Conservation (phyloP, 75 land plant species). For the Pinus albicaulis region DNA sequence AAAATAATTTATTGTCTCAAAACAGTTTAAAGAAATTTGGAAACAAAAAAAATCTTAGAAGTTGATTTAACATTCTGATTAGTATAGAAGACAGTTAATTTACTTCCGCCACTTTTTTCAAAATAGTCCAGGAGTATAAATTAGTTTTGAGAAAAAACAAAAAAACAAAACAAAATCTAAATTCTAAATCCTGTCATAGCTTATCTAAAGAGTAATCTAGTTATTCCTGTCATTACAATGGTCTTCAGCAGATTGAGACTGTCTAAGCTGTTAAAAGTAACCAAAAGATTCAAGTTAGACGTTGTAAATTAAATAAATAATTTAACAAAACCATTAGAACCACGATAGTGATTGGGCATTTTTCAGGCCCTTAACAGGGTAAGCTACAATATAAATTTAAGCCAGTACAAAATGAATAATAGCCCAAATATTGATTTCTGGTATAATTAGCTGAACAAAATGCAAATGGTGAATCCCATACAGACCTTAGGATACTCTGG, state of each 20-base stretch:
- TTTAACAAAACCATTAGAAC: not conserved
- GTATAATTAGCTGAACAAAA: not conserved
- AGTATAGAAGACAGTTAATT: not conserved
- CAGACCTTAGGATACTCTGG: constrained; percentile 77
- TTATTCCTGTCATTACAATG: not conserved
- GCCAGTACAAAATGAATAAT: not conserved
- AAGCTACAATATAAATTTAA: not conserved
- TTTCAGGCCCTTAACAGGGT: not conserved
- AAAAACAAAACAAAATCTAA: no score
- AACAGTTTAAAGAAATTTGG: not conserved
- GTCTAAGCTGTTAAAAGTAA: not conserved
- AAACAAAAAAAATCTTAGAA: not conserved
- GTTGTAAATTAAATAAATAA: not conserved
- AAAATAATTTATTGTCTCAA: not conserved
- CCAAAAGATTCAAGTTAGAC: not conserved
- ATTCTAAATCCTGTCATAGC: no score
- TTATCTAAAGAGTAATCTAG: not conserved
- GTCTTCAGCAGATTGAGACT: not conserved
- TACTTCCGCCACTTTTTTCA: not conserved
- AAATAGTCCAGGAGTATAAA: not conserved
- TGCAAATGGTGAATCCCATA: not conserved
- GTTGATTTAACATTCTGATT: not conserved
- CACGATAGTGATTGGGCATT: no score
- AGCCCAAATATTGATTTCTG: not conserved
- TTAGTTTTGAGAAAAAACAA: no score